Percentiles rank a stretch among this genome's conserved stretches.
Evolutionary conservation across 768 basidiomycete species (phyloP).

Genomic region (Galerina marginata): DNA sequence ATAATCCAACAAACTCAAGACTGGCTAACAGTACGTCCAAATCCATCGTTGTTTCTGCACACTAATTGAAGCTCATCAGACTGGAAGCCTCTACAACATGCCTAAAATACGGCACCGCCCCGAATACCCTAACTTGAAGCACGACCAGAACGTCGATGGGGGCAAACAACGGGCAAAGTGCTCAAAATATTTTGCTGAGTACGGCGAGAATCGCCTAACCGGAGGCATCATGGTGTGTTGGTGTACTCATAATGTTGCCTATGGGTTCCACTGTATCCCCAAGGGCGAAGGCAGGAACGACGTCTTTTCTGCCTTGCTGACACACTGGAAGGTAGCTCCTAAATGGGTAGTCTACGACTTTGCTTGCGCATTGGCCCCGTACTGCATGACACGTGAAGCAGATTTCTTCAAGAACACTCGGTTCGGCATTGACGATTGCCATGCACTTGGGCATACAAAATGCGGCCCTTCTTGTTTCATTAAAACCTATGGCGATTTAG

Average conservation of each 20-base stretch:
- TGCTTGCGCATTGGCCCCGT: slow-evolving; percentile 29
- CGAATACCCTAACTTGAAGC: slow-evolving; percentile 29
- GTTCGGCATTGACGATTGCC: slow-evolving; percentile 35
- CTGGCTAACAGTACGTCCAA: no score
- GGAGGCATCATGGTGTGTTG: slow-evolving; percentile 37
- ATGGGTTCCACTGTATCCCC: slow-evolving; percentile 43
- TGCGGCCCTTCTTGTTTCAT: slow-evolving; percentile 32
- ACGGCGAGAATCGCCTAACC: slow-evolving; percentile 29
- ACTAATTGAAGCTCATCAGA: slow-evolving; percentile 12
- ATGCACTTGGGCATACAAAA: slow-evolving; percentile 33
- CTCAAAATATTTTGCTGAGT: slow-evolving; percentile 34
- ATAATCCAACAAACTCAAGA: no score
- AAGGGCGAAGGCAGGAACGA: slow-evolving; percentile 41
- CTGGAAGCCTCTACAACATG: slow-evolving; percentile 34
- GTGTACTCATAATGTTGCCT: slow-evolving; percentile 38
- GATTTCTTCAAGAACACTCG: slow-evolving; percentile 34
- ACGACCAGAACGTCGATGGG: slow-evolving; percentile 24
- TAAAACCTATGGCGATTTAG: slow-evolving; percentile 27
- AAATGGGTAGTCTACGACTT: slow-evolving; percentile 25
- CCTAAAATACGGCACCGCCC: slow-evolving; percentile 32
- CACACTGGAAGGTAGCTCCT: slow-evolving; percentile 34
- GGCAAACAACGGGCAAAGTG: slow-evolving; percentile 26
- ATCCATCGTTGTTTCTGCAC: no score
- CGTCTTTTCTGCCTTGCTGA: slow-evolving; percentile 42
- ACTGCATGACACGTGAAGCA: slow-evolving; percentile 29